A percentile compares a stretch with the other conserved stretches of the same genome.
Conservation (phyloP, 768 basidiomycete genomes). For the Neoboletus brunneissimus region DNA sequence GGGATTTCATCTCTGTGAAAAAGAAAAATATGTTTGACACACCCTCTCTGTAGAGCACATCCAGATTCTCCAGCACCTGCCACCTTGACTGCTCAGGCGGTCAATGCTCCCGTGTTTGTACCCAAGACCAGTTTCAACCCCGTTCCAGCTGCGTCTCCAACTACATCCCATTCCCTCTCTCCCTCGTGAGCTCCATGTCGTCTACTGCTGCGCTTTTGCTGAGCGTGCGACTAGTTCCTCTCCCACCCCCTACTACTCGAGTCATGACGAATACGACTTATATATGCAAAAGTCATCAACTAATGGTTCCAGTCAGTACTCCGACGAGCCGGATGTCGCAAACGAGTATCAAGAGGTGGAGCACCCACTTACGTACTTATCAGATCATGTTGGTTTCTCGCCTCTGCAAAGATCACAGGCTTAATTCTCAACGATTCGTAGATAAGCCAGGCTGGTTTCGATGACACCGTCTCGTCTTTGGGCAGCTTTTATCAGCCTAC, state of each 20-base stretch:
- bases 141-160: conserved; percentile 8
- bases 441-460: conserved; percentile 31
- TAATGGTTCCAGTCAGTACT: conserved; percentile 4
- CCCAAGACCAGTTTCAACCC: conserved; percentile 61
- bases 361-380: conserved; percentile 18
- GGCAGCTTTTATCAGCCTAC: conserved; percentile 39
- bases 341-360: conserved; percentile 25
- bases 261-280: conserved; percentile 40
- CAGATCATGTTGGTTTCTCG: conserved; percentile 21
- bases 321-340: conserved; percentile 15
- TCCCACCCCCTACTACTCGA: conserved; percentile 28
- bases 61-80: conserved; percentile 45
- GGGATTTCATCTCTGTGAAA: background rate
- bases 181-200: conserved; percentile 22
- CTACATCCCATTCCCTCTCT: conserved; percentile 29
- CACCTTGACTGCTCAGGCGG: conserved; percentile 57
- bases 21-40: background rate
- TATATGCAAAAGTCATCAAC: conserved; percentile 17
- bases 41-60: conserved; percentile 30
- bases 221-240: conserved; percentile 22
- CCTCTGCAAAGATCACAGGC: background rate
- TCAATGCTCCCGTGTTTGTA: conserved; percentile 84
- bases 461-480: conserved; percentile 23
- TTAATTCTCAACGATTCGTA: background rate
- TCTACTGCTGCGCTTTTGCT: background rate